Conservation (phyloP, 768 basidiomycete species). For the Saitozyma podzolica region DNA sequence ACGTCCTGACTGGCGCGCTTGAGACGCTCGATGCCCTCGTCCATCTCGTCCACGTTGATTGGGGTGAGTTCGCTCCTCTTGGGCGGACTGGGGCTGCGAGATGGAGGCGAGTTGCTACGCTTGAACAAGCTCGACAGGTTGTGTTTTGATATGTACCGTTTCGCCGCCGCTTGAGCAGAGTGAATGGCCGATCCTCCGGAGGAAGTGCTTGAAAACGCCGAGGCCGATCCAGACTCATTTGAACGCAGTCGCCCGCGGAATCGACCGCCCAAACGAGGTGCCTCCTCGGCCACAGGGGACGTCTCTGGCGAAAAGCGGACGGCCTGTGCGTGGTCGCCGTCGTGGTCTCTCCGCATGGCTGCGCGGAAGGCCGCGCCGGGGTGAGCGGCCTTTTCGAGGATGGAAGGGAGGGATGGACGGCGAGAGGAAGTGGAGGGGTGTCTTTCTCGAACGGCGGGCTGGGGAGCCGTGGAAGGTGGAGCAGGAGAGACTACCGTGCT, state of each 20-base stretch:
- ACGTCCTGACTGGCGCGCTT: slow-evolving; percentile 38
- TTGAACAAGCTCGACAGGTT: slow-evolving; percentile 33
- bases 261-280: neutral
- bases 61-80: slow-evolving; percentile 19
- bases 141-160: slow-evolving; percentile 32
- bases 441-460: slow-evolving; percentile 11
- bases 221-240: neutral
- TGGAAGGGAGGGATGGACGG: slow-evolving; percentile 54
- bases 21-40: slow-evolving; percentile 41
- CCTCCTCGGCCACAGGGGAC: neutral
- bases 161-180: slow-evolving; percentile 6
- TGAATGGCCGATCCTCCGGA: slow-evolving; percentile 1
- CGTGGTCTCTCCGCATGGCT: slow-evolving; percentile 31
- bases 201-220: neutral
- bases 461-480: neutral
- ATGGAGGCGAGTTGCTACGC: slow-evolving; percentile 40
- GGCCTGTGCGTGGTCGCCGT: neutral
- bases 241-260: slow-evolving; percentile 3
- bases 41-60: slow-evolving; percentile 34
- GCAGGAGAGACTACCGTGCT: slow-evolving; percentile 4
- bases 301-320: neutral
- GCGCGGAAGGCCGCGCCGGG: slow-evolving; percentile 47
- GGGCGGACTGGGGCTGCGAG: slow-evolving; percentile 42
- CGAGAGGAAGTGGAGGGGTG: slow-evolving; percentile 30
- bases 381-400: slow-evolving; percentile 55